These are phyloP conservation scores for Trypanosoma boissoni DNA, from an alignment of 208 protist genomes.

Conservation along the genomic window DNA sequence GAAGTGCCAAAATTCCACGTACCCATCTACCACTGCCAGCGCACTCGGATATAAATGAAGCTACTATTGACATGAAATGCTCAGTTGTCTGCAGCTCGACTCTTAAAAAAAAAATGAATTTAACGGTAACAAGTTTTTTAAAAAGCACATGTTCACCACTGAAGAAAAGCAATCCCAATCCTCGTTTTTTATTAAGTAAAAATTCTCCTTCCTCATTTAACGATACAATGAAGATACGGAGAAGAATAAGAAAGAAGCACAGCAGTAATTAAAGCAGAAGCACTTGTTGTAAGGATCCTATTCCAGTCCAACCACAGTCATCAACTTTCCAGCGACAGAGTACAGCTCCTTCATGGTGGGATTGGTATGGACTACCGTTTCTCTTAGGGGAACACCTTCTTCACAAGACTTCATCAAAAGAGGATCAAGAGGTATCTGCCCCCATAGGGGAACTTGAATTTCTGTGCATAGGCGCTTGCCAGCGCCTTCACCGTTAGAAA, in stretches of 20 bases:
- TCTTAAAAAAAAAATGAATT: constrained; percentile 1
- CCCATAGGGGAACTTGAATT: constrained; percentile 85
- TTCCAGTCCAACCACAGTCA: constrained; percentile 33
- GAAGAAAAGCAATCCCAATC: too few relatives aligned
- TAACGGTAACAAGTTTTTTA: not conserved
- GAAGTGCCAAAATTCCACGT: constrained; percentile 62
- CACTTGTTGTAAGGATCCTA: not conserved
- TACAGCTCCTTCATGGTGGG: constrained; percentile 49
- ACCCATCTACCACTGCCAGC: constrained; percentile 57
- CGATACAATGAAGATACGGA: not conserved
- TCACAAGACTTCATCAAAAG: constrained; percentile 90
- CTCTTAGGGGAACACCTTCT: constrained; percentile 65
- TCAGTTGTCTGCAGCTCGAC: not conserved
- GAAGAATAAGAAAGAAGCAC: constrained; percentile 1
- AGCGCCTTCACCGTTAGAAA: constrained; percentile 45
- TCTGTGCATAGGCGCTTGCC: constrained; percentile 75
- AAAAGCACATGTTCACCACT: too few relatives aligned
- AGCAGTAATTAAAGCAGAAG: not conserved
- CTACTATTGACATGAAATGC: constrained; percentile 49
- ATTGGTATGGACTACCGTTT: constrained; percentile 38
- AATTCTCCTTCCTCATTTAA: too few relatives aligned
- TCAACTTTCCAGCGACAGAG: constrained; percentile 39
- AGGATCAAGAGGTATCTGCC: constrained; percentile 88
- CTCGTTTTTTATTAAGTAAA: too few relatives aligned
- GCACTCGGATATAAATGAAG: constrained; percentile 66